These are phyloP conservation scores for Chaetomium globosum DNA, from an alignment of 2,329 filamentous ascomycete species.

Conservation along the genomic window DNA sequence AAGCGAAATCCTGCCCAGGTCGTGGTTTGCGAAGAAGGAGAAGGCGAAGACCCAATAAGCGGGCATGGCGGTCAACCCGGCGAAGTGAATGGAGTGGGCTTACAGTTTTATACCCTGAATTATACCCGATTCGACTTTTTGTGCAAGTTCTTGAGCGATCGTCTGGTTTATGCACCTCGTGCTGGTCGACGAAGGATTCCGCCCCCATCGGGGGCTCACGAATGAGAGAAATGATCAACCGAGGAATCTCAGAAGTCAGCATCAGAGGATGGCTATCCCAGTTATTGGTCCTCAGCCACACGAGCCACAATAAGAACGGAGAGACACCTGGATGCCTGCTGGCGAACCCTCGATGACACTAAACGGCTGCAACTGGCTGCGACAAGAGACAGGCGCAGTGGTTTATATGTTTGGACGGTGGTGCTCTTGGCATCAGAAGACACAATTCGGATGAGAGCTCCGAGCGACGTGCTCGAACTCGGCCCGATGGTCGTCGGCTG, in stretches of 20 bases:
- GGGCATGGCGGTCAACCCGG: not conserved
- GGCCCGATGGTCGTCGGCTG: not conserved
- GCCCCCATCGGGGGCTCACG: not conserved
- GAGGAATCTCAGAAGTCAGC: not conserved
- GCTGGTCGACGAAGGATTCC: too few species aligned
- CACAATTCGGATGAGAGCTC: not conserved
- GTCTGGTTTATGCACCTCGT: not conserved
- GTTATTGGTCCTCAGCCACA: not conserved
- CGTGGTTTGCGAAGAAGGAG: conserved; percentile 37
- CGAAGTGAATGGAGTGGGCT: not conserved
- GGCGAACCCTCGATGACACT: not conserved
- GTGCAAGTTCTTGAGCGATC: not conserved
- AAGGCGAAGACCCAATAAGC: conserved; percentile 48
- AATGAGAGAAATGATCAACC: not conserved
- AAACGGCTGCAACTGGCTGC: not conserved
- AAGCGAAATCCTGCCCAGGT: conserved; percentile 54
- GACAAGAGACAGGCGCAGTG: not conserved
- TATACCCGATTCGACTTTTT: conserved; percentile 8
- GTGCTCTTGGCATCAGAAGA: not conserved
- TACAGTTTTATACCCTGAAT: conserved; percentile 31
- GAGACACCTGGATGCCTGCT: not conserved
- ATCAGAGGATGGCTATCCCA: not conserved
- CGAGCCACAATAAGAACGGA: not conserved
- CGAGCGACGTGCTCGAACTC: not conserved
- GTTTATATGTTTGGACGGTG: not conserved